phyloP scores from a whole-genome alignment of 345 rosid genomes.

The Carallia brachiata region DNA sequence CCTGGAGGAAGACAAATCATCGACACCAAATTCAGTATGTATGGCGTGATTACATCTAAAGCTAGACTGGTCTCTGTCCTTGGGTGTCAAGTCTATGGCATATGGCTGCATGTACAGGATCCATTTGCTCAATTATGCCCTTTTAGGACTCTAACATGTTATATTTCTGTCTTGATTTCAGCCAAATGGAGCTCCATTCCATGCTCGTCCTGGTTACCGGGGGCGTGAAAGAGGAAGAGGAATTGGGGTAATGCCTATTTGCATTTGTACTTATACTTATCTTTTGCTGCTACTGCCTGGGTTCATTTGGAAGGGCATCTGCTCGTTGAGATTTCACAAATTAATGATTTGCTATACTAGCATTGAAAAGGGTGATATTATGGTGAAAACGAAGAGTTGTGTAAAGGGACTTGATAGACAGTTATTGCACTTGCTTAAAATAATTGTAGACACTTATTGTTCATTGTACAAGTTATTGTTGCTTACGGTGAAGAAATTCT shows the following conservation, averaged over 20 bases:
- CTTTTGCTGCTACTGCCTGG: background rate
- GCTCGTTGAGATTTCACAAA: background rate
- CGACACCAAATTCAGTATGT: too few species aligned
- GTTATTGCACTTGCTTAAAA: too few species aligned
- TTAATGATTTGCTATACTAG: background rate
- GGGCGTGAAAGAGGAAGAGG: slow-evolving; percentile 94
- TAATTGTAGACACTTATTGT: too few species aligned
- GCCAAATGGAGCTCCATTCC: slow-evolving; percentile 69
- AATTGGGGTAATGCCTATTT: slow-evolving; percentile 56
- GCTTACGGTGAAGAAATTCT: too few species aligned
- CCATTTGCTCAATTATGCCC: background rate
- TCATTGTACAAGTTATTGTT: too few species aligned
- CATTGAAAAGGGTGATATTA: too few species aligned
- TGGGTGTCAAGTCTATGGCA: background rate
- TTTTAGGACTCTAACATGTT: background rate
- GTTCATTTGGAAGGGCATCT: background rate
- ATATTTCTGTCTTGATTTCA: slow-evolving; percentile 10
- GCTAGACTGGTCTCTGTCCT: too few species aligned
- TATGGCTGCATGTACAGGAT: background rate
- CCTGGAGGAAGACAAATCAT: too few species aligned
- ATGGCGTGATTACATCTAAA: too few species aligned
- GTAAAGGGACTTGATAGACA: too few species aligned
- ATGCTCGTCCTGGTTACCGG: slow-evolving; percentile 52
- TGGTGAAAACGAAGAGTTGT: too few species aligned
- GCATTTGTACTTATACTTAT: background rate